Conservation (phyloP, 1,139 yeast species). For the Suhomyces panamericanus region DNA sequence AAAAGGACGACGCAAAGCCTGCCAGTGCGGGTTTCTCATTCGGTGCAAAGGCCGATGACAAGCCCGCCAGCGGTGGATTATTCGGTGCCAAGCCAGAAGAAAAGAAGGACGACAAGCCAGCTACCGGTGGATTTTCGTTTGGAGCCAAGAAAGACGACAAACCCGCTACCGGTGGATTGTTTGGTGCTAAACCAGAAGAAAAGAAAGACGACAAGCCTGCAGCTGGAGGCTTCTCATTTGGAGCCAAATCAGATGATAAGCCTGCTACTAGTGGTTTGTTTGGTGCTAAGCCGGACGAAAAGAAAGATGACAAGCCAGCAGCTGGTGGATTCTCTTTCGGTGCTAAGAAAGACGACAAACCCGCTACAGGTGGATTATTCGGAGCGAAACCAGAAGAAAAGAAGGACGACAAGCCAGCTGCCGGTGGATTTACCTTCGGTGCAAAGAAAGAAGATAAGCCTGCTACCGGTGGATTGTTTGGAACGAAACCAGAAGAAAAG, state of each 20-base stretch:
- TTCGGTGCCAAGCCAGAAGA: slow-evolving; percentile 22
- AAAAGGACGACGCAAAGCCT: slow-evolving; percentile 8
- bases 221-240: slow-evolving; percentile 17
- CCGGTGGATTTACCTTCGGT: slow-evolving; percentile 17
- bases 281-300: slow-evolving; percentile 23
- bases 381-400: slow-evolving; percentile 26
- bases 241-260: slow-evolving; percentile 17
- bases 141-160: slow-evolving; percentile 20
- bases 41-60: slow-evolving; percentile 19
- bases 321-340: slow-evolving; percentile 17
- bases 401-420: slow-evolving; percentile 14
- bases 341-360: slow-evolving; percentile 17
- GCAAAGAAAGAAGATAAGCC: slow-evolving; percentile 19
- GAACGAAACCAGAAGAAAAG: slow-evolving; percentile 22
- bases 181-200: slow-evolving; percentile 27
- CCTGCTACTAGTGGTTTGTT: slow-evolving; percentile 15
- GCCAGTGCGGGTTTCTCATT: slow-evolving; percentile 15
- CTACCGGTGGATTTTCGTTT: slow-evolving; percentile 12
- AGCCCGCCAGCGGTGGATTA: slow-evolving; percentile 20
- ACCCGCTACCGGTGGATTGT: slow-evolving; percentile 21
- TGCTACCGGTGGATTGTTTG: slow-evolving; percentile 15
- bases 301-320: slow-evolving; percentile 13
- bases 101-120: slow-evolving; percentile 21
- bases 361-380: slow-evolving; percentile 23
- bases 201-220: slow-evolving; percentile 16